phyloP scores from a whole-genome alignment of 2,329 filamentous ascomycete species.

The Dactylellina cionopaga region DNA sequence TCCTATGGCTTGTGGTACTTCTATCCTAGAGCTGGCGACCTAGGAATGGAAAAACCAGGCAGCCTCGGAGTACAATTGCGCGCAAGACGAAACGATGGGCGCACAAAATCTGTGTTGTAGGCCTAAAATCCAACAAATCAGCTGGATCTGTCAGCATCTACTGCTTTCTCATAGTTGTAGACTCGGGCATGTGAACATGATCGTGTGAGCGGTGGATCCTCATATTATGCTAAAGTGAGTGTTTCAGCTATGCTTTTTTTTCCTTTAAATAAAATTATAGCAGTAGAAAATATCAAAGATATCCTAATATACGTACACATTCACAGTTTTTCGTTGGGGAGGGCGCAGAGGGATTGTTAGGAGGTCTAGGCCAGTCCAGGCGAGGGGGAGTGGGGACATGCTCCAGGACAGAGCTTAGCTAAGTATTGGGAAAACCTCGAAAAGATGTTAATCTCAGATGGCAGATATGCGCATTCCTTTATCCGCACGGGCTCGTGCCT shows the following conservation, averaged over 20 bases:
- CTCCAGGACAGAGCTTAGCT: too few species aligned
- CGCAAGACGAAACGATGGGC: neutral
- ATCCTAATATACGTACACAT: too few species aligned
- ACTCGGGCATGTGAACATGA: conserved; percentile 26
- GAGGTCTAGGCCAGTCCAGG: too few species aligned
- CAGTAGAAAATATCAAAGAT: neutral
- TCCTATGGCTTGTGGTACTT: too few species aligned
- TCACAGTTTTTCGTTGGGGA: conserved; percentile 12
- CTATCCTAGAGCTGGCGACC: too few species aligned
- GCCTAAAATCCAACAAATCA: conserved; percentile 39
- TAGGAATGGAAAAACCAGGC: too few species aligned
- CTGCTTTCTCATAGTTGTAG: neutral
- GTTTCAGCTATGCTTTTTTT: conserved; percentile 19
- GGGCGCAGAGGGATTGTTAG: neutral
- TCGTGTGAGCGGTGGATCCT: conserved; percentile 30
- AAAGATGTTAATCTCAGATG: too few species aligned
- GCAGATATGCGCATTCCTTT: too few species aligned
- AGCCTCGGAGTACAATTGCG: too few species aligned
- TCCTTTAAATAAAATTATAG: neutral
- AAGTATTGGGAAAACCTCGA: too few species aligned
- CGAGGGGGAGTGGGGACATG: neutral
- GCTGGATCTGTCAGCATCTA: conserved; percentile 25
- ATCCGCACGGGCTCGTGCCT: too few species aligned
- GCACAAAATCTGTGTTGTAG: conserved; percentile 13
- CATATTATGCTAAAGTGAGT: conserved; percentile 1